Conservation (phyloP, 495 filamentous ascomycete genomes). For the Lophium mytilinum region DNA sequence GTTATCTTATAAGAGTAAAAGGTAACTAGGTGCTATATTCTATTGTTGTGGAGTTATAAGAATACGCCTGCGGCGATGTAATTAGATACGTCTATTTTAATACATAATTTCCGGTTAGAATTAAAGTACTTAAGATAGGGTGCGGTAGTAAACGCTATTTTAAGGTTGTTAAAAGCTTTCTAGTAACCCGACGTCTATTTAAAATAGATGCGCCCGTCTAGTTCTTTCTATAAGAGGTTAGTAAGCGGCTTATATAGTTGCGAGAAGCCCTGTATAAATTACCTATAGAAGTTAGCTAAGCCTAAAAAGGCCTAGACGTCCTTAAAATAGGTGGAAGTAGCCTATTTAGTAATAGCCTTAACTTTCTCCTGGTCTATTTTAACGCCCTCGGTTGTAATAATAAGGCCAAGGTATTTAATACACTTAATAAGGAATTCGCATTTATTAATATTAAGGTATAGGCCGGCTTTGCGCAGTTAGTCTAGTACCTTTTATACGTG, state of each 20-base stretch:
- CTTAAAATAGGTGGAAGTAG: constrained; percentile 5
- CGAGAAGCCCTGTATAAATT: constrained; percentile 16
- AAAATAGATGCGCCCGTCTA: too few species aligned
- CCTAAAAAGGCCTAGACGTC: constrained; percentile 18
- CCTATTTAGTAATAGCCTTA: constrained; percentile 1
- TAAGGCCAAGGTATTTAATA: constrained; percentile 29
- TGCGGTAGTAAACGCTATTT: constrained; percentile 31
- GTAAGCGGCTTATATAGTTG: too few species aligned
- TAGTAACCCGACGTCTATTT: too few species aligned
- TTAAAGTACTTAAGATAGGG: constrained; percentile 26
- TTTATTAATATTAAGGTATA: constrained; percentile 20
- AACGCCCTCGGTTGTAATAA: constrained; percentile 24
- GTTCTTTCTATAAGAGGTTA: too few species aligned
- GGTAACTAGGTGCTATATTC: constrained; percentile 11
- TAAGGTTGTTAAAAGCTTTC: too few species aligned
- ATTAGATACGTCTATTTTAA: constrained; percentile 27
- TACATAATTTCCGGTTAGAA: constrained; percentile 6
- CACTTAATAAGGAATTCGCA: constrained; percentile 29
- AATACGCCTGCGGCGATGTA: constrained; percentile 18
- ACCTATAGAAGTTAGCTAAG: constrained; percentile 22
- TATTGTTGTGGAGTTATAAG: constrained; percentile 1
- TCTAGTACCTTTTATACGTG: not conserved
- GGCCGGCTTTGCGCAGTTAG: not conserved
- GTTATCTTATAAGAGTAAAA: constrained; percentile 28
- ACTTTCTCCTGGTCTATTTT: constrained; percentile 30